Percentiles rank a stretch among this genome's conserved stretches.
phyloP scores from a whole-genome alignment of 108 stramenopile genomes.

The Fragilariopsis cylindrus region DNA sequence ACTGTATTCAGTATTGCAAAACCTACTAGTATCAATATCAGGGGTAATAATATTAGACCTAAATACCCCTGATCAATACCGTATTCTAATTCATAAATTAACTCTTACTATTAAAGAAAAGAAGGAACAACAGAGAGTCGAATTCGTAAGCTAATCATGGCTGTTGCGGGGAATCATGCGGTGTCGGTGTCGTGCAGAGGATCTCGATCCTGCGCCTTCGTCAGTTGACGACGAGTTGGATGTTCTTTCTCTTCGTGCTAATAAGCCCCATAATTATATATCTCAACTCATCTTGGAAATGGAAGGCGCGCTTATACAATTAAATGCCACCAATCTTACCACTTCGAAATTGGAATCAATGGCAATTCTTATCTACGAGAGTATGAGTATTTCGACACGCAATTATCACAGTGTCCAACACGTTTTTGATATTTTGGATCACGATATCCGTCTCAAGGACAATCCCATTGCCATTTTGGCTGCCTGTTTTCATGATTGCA shows the following conservation, averaged over 20 bases:
- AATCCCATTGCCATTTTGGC: conserved; percentile 50
- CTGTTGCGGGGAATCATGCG: too few species aligned
- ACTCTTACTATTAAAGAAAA: too few species aligned
- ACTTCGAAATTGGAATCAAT: conserved; percentile 35
- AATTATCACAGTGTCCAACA: conserved; percentile 63
- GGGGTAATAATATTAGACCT: too few species aligned
- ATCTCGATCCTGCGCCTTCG: not conserved
- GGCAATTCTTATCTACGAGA: conserved; percentile 56
- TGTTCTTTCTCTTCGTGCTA: too few species aligned
- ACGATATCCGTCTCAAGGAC: conserved; percentile 14
- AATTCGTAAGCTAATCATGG: too few species aligned
- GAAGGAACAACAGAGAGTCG: too few species aligned
- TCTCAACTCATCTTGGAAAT: conserved; percentile 36
- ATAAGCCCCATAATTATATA: conserved; percentile 38
- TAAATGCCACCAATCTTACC: conserved; percentile 24
- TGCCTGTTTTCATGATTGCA: conserved; percentile 61
- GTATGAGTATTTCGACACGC: conserved; percentile 44
- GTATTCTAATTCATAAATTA: too few species aligned
- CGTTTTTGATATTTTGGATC: conserved; percentile 47
- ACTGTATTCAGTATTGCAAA: too few species aligned
- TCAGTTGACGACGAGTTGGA: not conserved
- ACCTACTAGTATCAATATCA: too few species aligned
- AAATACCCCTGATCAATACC: too few species aligned
- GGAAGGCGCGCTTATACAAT: conserved; percentile 27
- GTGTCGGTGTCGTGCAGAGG: too few species aligned